phyloP scores from a whole-genome alignment of 2,329 filamentous ascomycete genomes.

The Fusarium dimerum region DNA sequence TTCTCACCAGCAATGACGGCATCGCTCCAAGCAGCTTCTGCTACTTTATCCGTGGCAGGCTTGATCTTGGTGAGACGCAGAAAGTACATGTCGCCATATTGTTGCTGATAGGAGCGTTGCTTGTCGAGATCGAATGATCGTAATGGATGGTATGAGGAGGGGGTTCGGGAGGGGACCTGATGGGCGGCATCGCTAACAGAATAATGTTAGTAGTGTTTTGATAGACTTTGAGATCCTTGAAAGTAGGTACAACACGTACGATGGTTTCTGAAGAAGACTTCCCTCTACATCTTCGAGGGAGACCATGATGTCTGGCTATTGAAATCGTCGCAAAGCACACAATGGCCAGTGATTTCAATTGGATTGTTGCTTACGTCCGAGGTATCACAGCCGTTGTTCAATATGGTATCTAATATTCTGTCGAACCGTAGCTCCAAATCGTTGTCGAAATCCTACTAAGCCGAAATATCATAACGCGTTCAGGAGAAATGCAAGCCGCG shows the following conservation, averaged over 20 bases:
- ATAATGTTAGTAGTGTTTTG: conserved; percentile 7
- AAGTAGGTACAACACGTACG: conserved; percentile 25
- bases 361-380: too few relatives aligned
- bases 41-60: conserved; percentile 75
- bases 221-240: not conserved
- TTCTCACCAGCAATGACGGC: conserved; percentile 76
- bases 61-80: conserved; percentile 85
- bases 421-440: not conserved
- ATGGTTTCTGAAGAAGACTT: conserved; percentile 36
- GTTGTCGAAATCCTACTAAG: not conserved
- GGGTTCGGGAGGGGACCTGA: conserved; percentile 50
- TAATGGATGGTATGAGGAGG: conserved; percentile 70
- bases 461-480: conserved; percentile 15
- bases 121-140: conserved; percentile 73
- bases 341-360: not conserved
- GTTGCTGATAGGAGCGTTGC: conserved; percentile 80
- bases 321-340: not conserved
- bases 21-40: conserved; percentile 73
- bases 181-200: conserved; percentile 36
- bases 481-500: conserved; percentile 20
- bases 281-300: conserved; percentile 35
- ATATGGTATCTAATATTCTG: too few relatives aligned
- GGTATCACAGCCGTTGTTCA: too few relatives aligned
- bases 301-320: conserved; percentile 33
- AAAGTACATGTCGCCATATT: conserved; percentile 98